These are phyloP conservation scores for Nemophila menziesii DNA, from an alignment of 257 asterid species.

Conservation along the genomic window DNA sequence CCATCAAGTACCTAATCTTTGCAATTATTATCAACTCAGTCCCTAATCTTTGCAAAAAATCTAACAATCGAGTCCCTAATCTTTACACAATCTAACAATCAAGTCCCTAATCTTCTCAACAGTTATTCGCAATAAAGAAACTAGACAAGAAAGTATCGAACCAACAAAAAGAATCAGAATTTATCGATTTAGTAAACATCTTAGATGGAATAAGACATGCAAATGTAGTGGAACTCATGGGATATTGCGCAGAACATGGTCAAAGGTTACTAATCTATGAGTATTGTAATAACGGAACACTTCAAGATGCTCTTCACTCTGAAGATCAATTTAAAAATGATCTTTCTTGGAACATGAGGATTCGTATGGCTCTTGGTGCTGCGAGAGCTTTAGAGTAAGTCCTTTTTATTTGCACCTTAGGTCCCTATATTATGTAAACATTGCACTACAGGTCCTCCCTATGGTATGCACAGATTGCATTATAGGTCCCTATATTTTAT, in stretches of 20 bases:
- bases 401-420: no score
- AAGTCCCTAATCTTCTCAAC: no score
- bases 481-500: no score
- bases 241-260: conserved; percentile 84
- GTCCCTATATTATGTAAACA: no score
- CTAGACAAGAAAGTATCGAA: conserved; percentile 67
- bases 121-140: conserved; percentile 81
- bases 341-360: conserved; percentile 81
- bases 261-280: conserved; percentile 75
- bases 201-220: conserved; percentile 77
- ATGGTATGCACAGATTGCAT: no score
- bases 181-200: conserved; percentile 67
- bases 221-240: conserved; percentile 92
- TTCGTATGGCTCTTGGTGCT: conserved; percentile 95
- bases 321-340: conserved; percentile 63
- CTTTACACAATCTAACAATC: no score
- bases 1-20: no score
- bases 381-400: conserved; percentile 96
- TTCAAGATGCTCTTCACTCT: conserved; percentile 79
- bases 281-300: conserved; percentile 69
- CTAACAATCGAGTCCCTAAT: no score
- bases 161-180: conserved; percentile 71
- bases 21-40: no score
- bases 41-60: no score
- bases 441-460: no score